Conservation (phyloP, 2,329 filamentous ascomycete species). For the Mycosphaerella sp. region DNA sequence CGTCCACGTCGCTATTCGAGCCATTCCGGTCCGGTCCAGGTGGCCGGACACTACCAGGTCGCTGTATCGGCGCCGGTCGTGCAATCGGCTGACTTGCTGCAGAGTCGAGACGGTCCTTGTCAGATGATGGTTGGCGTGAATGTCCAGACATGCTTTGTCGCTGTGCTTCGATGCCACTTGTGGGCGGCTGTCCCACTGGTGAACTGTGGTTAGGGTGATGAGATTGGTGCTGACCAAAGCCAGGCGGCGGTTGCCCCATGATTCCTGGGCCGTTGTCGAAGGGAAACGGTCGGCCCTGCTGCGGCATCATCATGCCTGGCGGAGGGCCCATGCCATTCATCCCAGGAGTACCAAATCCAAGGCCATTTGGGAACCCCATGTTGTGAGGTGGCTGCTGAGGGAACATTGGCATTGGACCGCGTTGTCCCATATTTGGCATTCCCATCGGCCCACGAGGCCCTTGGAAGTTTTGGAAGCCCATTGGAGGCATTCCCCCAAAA, state of each 20-base stretch:
- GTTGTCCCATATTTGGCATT: slow-evolving; percentile 48
- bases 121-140: slow-evolving; percentile 66
- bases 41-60: slow-evolving; percentile 67
- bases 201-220: slow-evolving; percentile 29
- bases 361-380: slow-evolving; percentile 39
- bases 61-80: slow-evolving; percentile 78
- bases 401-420: slow-evolving; percentile 50
- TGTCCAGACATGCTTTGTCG: slow-evolving; percentile 48
- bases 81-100: slow-evolving; percentile 66
- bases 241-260: slow-evolving; percentile 40
- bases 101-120: slow-evolving; percentile 54
- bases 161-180: slow-evolving; percentile 32
- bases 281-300: slow-evolving; percentile 47
- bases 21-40: slow-evolving; percentile 36
- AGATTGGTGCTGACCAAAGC: slow-evolving; percentile 45
- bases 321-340: slow-evolving; percentile 45
- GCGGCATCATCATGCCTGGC: slow-evolving; percentile 52
- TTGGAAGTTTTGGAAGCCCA: slow-evolving; percentile 53
- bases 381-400: slow-evolving; percentile 47
- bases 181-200: slow-evolving; percentile 32
- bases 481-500: slow-evolving; percentile 43
- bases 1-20: slow-evolving; percentile 49
- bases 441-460: slow-evolving; percentile 49
- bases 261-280: slow-evolving; percentile 41
- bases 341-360: slow-evolving; percentile 49